Conservation (phyloP, 1,284 basidiomycete species). For the Cutaneotrichosporon daszewskae region DNA sequence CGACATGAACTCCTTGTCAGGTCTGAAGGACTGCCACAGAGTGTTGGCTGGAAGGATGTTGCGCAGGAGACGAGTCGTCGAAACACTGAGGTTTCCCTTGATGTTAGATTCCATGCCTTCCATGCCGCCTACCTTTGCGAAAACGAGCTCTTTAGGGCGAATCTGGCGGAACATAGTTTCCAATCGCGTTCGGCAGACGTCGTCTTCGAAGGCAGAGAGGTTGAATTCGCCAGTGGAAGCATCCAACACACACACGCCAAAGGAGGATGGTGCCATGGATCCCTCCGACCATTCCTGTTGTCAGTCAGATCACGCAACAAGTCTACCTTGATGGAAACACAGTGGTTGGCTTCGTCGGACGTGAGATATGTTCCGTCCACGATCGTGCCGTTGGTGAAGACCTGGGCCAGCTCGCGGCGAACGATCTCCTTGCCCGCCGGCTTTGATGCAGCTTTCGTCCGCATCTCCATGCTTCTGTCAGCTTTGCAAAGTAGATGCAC, state of each 20-base stretch:
- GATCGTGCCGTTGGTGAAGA: slow-evolving; percentile 94
- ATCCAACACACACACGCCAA: slow-evolving; percentile 92
- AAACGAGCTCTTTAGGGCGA: slow-evolving; percentile 86
- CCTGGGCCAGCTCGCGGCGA: slow-evolving; percentile 82
- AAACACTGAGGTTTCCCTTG: slow-evolving; percentile 76
- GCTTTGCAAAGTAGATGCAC: slow-evolving; percentile 6
- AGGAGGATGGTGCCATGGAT: slow-evolving; percentile 47
- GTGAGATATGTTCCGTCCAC: slow-evolving; percentile 83
- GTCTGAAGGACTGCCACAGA: slow-evolving; percentile 72
- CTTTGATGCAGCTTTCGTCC: slow-evolving; percentile 48
- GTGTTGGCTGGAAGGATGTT: slow-evolving; percentile 69
- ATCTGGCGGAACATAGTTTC: slow-evolving; percentile 92
- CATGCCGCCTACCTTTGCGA: slow-evolving; percentile 64
- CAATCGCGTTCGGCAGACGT: slow-evolving; percentile 82
- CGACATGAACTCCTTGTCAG: slow-evolving; percentile 68
- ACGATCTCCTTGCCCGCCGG: slow-evolving; percentile 66
- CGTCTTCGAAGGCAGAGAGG: slow-evolving; percentile 83
- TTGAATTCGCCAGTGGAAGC: slow-evolving; percentile 96
- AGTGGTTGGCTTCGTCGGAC: slow-evolving; percentile 93
- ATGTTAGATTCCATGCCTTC: background rate
- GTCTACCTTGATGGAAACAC: slow-evolving; percentile 73
- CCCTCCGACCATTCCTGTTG: slow-evolving; percentile 35
- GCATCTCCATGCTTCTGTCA: slow-evolving; percentile 51
- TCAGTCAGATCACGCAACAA: background rate
- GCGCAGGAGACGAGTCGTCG: slow-evolving; percentile 74